Conservation (phyloP, 345 rosid genomes). For the Aethionema arabicum region DNA sequence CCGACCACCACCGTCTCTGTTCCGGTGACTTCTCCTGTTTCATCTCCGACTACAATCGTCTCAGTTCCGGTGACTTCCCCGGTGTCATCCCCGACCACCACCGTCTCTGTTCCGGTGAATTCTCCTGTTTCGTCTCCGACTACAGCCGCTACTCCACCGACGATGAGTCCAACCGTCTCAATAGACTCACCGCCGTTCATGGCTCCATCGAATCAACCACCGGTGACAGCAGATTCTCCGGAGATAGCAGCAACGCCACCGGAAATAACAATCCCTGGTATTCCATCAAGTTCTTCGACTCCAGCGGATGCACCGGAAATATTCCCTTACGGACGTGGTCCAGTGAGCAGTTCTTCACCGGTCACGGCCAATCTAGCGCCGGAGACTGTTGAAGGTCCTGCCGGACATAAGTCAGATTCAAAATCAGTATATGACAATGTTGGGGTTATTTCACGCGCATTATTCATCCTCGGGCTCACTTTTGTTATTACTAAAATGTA, state of each 20-base stretch:
- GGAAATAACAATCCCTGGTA: conserved; percentile 29
- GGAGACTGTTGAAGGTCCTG: conserved; percentile 35
- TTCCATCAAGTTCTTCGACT: conserved; percentile 51
- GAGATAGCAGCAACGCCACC: conserved; percentile 34
- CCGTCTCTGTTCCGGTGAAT: conserved; percentile 13
- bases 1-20: conserved; percentile 16
- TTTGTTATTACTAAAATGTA: conserved; percentile 25
- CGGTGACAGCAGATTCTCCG: conserved; percentile 41
- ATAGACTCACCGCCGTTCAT: neutral
- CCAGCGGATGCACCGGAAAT: conserved; percentile 49
- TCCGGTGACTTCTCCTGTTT: neutral
- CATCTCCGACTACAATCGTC: neutral
- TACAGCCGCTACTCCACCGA: conserved; percentile 24
- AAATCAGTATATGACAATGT: conserved; percentile 29
- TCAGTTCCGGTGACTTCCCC: neutral
- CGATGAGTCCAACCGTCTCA: conserved; percentile 26
- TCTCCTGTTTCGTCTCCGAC: conserved; percentile 28
- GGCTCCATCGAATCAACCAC: conserved; percentile 29
- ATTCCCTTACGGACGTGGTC: conserved; percentile 54
- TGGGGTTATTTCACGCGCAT: conserved; percentile 25
- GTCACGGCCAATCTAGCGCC: conserved; percentile 33
- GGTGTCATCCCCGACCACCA: conserved; percentile 12
- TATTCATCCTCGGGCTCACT: conserved; percentile 36
- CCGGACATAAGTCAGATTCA: conserved; percentile 47
- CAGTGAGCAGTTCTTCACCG: conserved; percentile 33